phyloP scores from a whole-genome alignment of 768 basidiomycete species.

The Kockovaella imperatae region DNA sequence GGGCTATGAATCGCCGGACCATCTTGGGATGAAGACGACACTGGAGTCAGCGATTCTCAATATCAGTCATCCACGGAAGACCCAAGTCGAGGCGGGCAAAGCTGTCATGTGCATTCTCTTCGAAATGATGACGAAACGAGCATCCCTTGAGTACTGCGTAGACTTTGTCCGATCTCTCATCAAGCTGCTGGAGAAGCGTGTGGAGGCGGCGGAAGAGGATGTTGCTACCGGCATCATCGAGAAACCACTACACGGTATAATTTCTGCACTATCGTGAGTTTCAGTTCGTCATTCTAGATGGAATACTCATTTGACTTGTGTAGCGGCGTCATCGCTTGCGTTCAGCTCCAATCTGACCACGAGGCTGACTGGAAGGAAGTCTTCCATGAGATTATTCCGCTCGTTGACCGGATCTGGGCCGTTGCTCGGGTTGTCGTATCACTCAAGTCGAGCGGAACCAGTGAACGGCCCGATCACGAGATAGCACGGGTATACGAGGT shows the following conservation, averaged over 20 bases:
- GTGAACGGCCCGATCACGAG: slow-evolving; percentile 32
- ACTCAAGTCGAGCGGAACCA: slow-evolving; percentile 4
- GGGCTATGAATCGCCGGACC: slow-evolving; percentile 17
- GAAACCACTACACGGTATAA: slow-evolving; percentile 34
- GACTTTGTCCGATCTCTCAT: slow-evolving; percentile 18
- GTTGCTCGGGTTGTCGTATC: slow-evolving; percentile 31
- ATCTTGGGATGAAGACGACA: slow-evolving; percentile 11
- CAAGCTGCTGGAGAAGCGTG: slow-evolving; percentile 13
- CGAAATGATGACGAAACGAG: slow-evolving; percentile 11
- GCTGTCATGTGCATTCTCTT: slow-evolving; percentile 34
- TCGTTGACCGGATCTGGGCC: slow-evolving; percentile 29
- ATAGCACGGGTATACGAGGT: slow-evolving; percentile 39
- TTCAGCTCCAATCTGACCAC: slow-evolving; percentile 2
- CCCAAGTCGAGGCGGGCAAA: slow-evolving; percentile 42
- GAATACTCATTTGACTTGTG: not conserved
- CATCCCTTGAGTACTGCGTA: not conserved
- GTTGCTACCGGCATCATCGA: slow-evolving; percentile 24
- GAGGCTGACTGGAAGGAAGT: slow-evolving; percentile 9
- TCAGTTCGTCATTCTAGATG: not conserved
- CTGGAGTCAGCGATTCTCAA: slow-evolving; percentile 22
- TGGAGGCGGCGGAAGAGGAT: slow-evolving; percentile 24
- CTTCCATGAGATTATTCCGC: slow-evolving; percentile 10
- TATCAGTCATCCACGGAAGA: slow-evolving; percentile 33
- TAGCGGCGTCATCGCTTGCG: slow-evolving; percentile 22
- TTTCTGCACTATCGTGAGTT: slow-evolving; percentile 33